Evolutionary conservation across 805 yeast species (phyloP).

Genomic region (Dipodascus albidus): DNA sequence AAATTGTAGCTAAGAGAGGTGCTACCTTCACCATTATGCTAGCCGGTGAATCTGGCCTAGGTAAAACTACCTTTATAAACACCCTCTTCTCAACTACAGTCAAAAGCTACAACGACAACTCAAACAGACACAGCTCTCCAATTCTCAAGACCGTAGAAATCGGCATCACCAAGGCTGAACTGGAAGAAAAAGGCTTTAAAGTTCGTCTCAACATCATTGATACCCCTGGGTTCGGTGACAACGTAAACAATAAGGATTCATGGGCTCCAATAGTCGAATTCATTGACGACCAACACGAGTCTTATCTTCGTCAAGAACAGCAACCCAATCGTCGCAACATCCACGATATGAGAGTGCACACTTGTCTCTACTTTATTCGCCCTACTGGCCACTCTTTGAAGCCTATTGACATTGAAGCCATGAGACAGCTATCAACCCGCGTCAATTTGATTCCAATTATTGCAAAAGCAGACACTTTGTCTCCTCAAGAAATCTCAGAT

Average conservation of each 20-base stretch:
- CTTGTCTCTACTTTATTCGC: slow-evolving; percentile 70
- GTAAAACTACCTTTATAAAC: slow-evolving; percentile 45
- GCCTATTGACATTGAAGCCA: slow-evolving; percentile 58
- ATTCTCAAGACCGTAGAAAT: slow-evolving; percentile 30
- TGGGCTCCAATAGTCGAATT: slow-evolving; percentile 62
- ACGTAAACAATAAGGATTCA: slow-evolving; percentile 49
- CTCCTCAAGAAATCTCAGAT: slow-evolving; percentile 39
- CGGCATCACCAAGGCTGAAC: slow-evolving; percentile 33
- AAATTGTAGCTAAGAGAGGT: slow-evolving; percentile 38
- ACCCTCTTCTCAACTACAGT: slow-evolving; percentile 53
- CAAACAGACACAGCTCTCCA: slow-evolving; percentile 27
- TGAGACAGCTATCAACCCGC: slow-evolving; percentile 58
- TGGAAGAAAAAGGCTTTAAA: slow-evolving; percentile 49
- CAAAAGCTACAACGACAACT: slow-evolving; percentile 32
- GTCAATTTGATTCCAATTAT: slow-evolving; percentile 77
- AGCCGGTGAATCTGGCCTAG: slow-evolving; percentile 79
- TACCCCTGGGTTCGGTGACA: slow-evolving; percentile 70
- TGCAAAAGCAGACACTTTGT: slow-evolving; percentile 68
- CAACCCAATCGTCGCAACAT: slow-evolving; percentile 49
- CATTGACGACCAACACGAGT: slow-evolving; percentile 69
- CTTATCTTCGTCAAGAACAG: slow-evolving; percentile 61
- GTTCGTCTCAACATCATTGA: slow-evolving; percentile 56
- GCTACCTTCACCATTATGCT: slow-evolving; percentile 71
- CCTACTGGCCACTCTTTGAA: slow-evolving; percentile 54
- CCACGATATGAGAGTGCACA: slow-evolving; percentile 65